phyloP scores from a whole-genome alignment of 805 yeast genomes.

The Kuraishia cidri region DNA sequence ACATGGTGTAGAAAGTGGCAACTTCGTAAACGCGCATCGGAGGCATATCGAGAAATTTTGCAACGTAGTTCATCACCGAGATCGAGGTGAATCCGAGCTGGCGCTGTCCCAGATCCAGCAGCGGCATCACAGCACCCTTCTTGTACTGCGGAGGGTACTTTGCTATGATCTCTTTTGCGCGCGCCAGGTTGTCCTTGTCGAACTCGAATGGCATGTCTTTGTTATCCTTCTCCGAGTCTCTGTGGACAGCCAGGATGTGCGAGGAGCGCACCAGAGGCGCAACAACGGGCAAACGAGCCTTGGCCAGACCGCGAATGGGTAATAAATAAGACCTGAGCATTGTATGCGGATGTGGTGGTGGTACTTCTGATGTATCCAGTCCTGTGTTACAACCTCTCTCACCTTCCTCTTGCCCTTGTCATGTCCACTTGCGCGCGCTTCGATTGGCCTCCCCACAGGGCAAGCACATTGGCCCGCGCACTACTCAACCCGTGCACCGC shows the following conservation, averaged over 20 bases:
- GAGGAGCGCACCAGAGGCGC: neutral
- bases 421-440: no score
- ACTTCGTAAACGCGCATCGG: constrained; percentile 93
- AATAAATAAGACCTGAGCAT: constrained; percentile 1
- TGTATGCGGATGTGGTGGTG: neutral
- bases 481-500: no score
- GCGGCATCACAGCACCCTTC: constrained; percentile 84
- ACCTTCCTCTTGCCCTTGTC: no score
- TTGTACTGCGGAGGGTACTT: constrained; percentile 84
- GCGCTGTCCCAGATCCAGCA: constrained; percentile 80
- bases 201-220: constrained; percentile 66
- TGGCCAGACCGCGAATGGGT: neutral
- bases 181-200: constrained; percentile 47
- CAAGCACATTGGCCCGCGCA: no score
- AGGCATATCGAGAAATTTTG: constrained; percentile 77
- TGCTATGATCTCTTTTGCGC: constrained; percentile 67
- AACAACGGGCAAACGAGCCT: neutral
- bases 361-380: neutral
- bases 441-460: no score
- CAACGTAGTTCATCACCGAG: constrained; percentile 85
- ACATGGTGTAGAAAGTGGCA: constrained; percentile 90
- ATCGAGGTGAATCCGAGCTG: constrained; percentile 82
- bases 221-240: constrained; percentile 64
- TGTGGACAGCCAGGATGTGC: constrained; percentile 38
- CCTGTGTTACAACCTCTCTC: no score